phyloP scores from a whole-genome alignment of 306 rosid species.

The Cucurbita pepo region DNA sequence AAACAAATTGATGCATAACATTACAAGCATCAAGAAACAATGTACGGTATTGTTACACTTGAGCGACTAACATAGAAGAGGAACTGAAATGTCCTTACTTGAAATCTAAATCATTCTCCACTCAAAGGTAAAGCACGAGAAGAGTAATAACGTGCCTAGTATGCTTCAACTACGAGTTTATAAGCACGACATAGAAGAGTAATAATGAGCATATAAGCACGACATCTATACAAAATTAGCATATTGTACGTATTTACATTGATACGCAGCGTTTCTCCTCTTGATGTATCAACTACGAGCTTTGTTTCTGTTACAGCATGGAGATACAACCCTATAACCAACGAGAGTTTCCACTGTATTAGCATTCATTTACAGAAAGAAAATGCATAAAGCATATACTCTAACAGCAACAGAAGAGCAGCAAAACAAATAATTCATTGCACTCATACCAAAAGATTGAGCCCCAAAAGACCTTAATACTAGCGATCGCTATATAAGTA shows the following conservation, averaged over 20 bases:
- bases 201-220: not conserved
- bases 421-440: not conserved
- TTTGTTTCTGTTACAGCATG: slow-evolving; percentile 74
- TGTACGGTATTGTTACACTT: not conserved
- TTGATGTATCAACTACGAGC: slow-evolving; percentile 91
- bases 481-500: not conserved
- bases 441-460: not conserved
- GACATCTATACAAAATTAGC: not conserved
- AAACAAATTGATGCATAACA: not conserved
- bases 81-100: not conserved
- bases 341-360: not conserved
- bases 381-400: not conserved
- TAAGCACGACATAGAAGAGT: no score
- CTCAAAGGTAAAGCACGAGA: not conserved
- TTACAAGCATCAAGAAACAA: not conserved
- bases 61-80: not conserved
- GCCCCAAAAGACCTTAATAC: not conserved
- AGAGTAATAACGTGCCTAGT: not conserved
- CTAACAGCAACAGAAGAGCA: not conserved
- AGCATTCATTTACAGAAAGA: not conserved
- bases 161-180: no score
- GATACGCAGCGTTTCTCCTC: slow-evolving; percentile 91
- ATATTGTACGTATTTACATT: slow-evolving; percentile 36
- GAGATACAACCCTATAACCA: slow-evolving; percentile 58
- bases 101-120: not conserved